Evolutionary conservation across 1,284 basidiomycete species (phyloP), one percentile per base, ranked within the genome.

Genomic region (Cronartium quercuum): DNA sequence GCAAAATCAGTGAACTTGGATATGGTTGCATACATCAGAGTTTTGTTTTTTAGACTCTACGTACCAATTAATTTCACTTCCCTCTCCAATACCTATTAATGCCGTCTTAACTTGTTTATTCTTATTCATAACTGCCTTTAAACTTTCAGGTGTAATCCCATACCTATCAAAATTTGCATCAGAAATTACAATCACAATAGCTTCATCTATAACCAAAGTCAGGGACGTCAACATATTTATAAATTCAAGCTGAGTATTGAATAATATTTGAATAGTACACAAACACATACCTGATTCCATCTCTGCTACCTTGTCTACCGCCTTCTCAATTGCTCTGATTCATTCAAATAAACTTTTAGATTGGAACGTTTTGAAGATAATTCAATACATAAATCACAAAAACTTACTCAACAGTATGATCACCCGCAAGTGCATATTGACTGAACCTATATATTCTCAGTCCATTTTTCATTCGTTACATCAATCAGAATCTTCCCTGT

Each of bases 131-230:
- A 60, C 51, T 18, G 42, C 47, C 6, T 66, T 73, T 6, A 78
- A 44, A 61, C 73, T 75, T 4, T 68, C 66, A 13, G 77, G 66
- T 0, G 80, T 80, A 77, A 83, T 83, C 44, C 78, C 78, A 77
- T 83, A 83, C 15, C 82, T 76, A 5, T 76, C 75, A 60, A 83
- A 79, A 73, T 83, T 82, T 40, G 82, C 82, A 71, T 83, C 82
- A 15, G 79, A 79, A 34, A 83, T 76, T 10, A 79, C 82, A 74
- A 83, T 80, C 66, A 83, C 81, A 77, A 83, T 81, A 77, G 80
- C 80, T 70, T 83, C 82, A 77, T 83, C 79, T 38, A 76, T 57
- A 40, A 2, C 21, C 12, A 44, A 35, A 47, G 10, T 18, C 3
- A 63, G 51, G 10, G n/a, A 37, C 1, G 9, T 24, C 0, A 40